phyloP scores from a whole-genome alignment of 331 rosid genomes.

The Pyrus hybrid region DNA sequence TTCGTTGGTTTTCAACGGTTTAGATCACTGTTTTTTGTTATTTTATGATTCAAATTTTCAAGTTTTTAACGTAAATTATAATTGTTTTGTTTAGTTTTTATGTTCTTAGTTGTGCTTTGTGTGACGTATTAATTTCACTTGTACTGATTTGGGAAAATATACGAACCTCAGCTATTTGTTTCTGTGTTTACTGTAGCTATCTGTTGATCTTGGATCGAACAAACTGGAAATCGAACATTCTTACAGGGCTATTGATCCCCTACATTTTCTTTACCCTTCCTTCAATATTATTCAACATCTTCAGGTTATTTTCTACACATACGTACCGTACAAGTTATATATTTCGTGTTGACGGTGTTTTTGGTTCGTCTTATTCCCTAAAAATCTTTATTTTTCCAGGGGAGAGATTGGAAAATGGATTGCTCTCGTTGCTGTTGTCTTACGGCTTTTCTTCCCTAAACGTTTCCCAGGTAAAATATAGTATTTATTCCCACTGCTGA shows the following conservation, averaged over 20 bases:
- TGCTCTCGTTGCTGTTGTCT: conserved; percentile 54
- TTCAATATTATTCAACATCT: conserved; percentile 33
- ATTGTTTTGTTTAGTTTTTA: neutral
- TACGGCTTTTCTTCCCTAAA: conserved; percentile 60
- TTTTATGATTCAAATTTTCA: neutral
- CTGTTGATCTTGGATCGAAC: conserved; percentile 81
- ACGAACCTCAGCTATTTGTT: neutral
- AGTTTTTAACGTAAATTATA: neutral
- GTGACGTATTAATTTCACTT: neutral
- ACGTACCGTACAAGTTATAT: neutral
- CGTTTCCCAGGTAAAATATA: conserved; percentile 56
- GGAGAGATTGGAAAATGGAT: conserved; percentile 78
- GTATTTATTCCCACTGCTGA: neutral
- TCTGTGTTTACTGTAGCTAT: conserved; percentile 35
- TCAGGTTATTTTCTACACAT: conserved; percentile 35
- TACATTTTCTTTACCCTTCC: conserved; percentile 76
- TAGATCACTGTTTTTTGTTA: neutral
- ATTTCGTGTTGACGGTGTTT: neutral
- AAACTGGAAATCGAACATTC: conserved; percentile 80
- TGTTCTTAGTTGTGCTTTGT: neutral
- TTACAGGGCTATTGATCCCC: conserved; percentile 65
- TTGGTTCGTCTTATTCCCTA: neutral
- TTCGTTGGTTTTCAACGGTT: neutral
- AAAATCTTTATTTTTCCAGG: conserved; percentile 20
- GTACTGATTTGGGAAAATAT: neutral